Base-by-base conservation (phyloP, 352 stramenopile species). In the Thalassiosira exigua region DNA sequence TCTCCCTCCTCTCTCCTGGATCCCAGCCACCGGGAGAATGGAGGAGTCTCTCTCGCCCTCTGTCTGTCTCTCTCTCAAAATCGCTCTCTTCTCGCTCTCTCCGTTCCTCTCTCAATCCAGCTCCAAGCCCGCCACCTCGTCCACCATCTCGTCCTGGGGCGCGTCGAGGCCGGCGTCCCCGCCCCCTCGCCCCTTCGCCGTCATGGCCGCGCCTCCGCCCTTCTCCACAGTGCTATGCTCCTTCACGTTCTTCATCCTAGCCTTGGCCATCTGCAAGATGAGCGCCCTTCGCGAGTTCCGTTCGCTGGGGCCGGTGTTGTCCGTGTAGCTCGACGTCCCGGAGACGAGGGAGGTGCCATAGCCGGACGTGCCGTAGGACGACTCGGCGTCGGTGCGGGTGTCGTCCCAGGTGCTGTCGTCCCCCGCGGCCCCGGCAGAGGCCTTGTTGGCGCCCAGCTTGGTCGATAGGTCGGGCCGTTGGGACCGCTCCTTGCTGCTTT, bases 191-290 rank as follows among this genome's bases (percentile, higher is more conserved):
- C 41, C 39, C 50, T 26, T 56, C 53, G 46, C 22, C 39, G 46
- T 57, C 52, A 5, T 65, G n/a, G n/a, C 33, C 50, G 21, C 17
- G 12, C 3, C 57, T 29, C 22, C 42, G 42, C 33, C 48, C 39
- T 81, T 75, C n/a, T 82, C 73, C 14, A 32, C 39, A 53, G 33
- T 36, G 39, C 22, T 62, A 1, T 44, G 51, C 27, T 79, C 32
- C 42, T 79, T 84, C 3, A 85, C 77, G 65, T 73, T 87, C 52
- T 84, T 88, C 84, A 91, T 93, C 54, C 87, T 69, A 21, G 83
- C 82, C 77, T 91, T 93, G 12, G 87, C 87, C 87, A 93, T 93
- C 84, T 93, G 80, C 24, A 93, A 62, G 77, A 93, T 93, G 0
- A 93, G 67, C 14, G 83, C 85, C 41, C 87, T 58, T 36, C 87